These are phyloP conservation scores for Ilyonectria destructans DNA, from an alignment of 2,329 filamentous ascomycete genomes.

Conservation along the genomic window DNA sequence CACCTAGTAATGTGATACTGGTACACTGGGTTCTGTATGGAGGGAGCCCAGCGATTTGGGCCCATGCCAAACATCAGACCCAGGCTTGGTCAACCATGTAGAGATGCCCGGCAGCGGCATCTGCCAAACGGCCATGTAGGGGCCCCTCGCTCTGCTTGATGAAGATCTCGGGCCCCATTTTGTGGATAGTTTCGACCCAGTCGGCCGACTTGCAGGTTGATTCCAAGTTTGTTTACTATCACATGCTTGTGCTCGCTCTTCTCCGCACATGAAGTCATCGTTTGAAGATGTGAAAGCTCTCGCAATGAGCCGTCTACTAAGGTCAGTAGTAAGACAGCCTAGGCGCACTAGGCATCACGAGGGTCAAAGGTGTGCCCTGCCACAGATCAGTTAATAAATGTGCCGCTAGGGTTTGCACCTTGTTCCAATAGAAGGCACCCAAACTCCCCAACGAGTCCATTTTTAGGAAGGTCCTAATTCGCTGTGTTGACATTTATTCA, in stretches of 20 bases:
- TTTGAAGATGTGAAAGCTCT: background rate
- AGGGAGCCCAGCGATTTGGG: slow-evolving; percentile 17
- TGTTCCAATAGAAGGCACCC: background rate
- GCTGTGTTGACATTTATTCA: background rate
- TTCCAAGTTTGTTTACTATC: background rate
- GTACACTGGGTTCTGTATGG: slow-evolving; percentile 13
- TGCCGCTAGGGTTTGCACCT: slow-evolving; percentile 1
- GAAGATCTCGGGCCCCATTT: background rate
- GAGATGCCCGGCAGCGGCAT: slow-evolving; percentile 1
- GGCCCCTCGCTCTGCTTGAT: slow-evolving; percentile 2
- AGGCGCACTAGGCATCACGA: background rate
- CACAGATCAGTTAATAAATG: background rate
- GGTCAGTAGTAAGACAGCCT: background rate
- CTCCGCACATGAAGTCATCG: background rate
- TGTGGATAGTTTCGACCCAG: background rate
- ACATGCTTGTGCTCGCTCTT: slow-evolving; percentile 2
- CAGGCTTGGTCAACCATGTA: slow-evolving; percentile 13
- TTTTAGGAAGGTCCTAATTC: slow-evolving; percentile 2
- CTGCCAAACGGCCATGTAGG: background rate
- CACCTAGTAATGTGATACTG: slow-evolving; percentile 16
- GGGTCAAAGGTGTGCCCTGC: background rate
- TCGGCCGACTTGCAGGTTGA: background rate
- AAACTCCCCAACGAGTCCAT: background rate
- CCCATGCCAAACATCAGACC: slow-evolving; percentile 15
- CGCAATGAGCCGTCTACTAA: background rate